A percentile compares a stretch with the other conserved stretches of the same genome.
phyloP scores from a whole-genome alignment of 108 stramenopile genomes.

The Discostella stelligeroides region DNA sequence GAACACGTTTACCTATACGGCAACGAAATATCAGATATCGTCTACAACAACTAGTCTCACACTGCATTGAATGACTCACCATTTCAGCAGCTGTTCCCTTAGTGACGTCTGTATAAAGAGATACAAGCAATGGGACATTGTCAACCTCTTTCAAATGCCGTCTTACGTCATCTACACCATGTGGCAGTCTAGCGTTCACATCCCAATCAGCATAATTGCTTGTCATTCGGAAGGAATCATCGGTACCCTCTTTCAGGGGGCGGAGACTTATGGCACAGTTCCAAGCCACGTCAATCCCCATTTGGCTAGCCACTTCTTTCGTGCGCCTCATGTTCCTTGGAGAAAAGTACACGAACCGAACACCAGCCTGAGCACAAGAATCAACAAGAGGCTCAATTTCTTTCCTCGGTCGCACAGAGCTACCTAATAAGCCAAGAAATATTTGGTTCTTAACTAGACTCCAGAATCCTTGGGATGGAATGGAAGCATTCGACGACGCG shows the following conservation, averaged over 20 bases:
- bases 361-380: constrained; percentile 85
- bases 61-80: constrained; percentile 49
- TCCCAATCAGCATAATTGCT: constrained; percentile 97
- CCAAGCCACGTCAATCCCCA: constrained; percentile 96
- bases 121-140: constrained; percentile 95
- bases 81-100: constrained; percentile 89
- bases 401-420: constrained; percentile 83
- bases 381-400: constrained; percentile 88
- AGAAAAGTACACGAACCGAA: constrained; percentile 96
- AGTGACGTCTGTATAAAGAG: constrained; percentile 95
- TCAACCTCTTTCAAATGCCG: constrained; percentile 89
- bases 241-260: constrained; percentile 74
- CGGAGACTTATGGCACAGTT: constrained; percentile 95
- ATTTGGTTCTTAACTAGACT: constrained; percentile 83
- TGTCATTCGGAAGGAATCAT: constrained; percentile 90
- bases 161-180: constrained; percentile 89
- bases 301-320: constrained; percentile 92
- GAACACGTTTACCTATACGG: constrained; percentile 72
- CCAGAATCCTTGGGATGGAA: constrained; percentile 56
- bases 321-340: constrained; percentile 98
- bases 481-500: constrained; percentile 29
- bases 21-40: not conserved
- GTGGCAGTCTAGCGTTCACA: constrained; percentile 94
- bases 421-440: constrained; percentile 95
- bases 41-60: not conserved